A percentile compares a stretch with the other conserved stretches of the same genome.
These are phyloP conservation scores for Sporothrix sp. DNA, from an alignment of 2,329 filamentous ascomycete species.

Conservation along the genomic window DNA sequence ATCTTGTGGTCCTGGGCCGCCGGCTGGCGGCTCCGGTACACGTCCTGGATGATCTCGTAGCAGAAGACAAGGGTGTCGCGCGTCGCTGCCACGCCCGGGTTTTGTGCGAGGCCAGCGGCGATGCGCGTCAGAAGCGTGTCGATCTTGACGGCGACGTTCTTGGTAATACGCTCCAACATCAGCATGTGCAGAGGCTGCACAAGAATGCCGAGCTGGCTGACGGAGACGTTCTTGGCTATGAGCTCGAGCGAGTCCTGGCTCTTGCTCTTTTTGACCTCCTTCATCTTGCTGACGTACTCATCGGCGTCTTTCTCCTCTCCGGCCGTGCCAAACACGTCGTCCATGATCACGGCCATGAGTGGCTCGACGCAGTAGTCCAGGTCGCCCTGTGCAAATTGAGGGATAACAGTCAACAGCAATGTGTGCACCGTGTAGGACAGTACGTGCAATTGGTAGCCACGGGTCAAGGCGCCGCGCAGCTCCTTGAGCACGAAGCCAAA, in stretches of 20 bases:
- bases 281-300: conserved; percentile 90
- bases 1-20: conserved; percentile 13
- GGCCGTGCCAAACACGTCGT: conserved; percentile 87
- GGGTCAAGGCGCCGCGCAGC: conserved; percentile 67
- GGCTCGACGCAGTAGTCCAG: conserved; percentile 77
- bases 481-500: conserved; percentile 93
- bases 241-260: conserved; percentile 97
- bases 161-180: conserved; percentile 72
- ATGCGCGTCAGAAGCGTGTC: conserved; percentile 81
- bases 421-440: conserved; percentile 92
- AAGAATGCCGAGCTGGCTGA: conserved; percentile 63
- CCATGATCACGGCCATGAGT: conserved; percentile 81
- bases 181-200: conserved; percentile 68
- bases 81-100: conserved; percentile 60
- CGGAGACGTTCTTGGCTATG: conserved; percentile 70
- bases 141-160: conserved; percentile 77
- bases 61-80: conserved; percentile 86
- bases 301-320: conserved; percentile 97
- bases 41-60: conserved; percentile 85
- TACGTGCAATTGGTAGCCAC: conserved; percentile 89
- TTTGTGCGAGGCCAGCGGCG: conserved; percentile 71
- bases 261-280: conserved; percentile 96
- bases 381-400: conserved; percentile 67
- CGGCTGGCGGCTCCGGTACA: conserved; percentile 54
- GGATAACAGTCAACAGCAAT: conserved; percentile 66